Evolutionary conservation across 2,329 filamentous ascomycete species (phyloP), one percentile per base, ranked within the genome.

Genomic region (Exophiala lecanii-corni): DNA sequence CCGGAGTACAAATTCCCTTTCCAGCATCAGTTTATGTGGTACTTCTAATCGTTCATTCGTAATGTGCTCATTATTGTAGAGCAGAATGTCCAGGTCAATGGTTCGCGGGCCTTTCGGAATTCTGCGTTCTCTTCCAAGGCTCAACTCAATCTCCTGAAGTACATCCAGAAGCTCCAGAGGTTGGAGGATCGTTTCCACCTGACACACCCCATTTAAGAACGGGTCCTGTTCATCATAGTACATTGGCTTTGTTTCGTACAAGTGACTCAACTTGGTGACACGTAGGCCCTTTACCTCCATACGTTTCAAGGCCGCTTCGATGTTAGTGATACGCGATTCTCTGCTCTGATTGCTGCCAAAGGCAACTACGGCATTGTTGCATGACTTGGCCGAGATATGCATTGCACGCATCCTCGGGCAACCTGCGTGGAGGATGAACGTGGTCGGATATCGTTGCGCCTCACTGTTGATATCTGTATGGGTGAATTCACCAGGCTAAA

Each of bases 171-270:
- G 75, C 32, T 80, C 75, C 32, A 91, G 67, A 0, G 92, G 89
- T 13, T 76, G 74, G 9, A 96, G 67, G 2, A 72, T 75, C 3
- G 92, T 97, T 66, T 88, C 82, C 37, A 96, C 79, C 88, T 95
- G 54, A 13, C 26, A 55, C 18, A 82, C 89, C 15, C 89, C 92
- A 61, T 98, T 98, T 36, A 96, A 70, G 60, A 98, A 98, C 20
- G 79, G 78, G 50, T 82, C 81, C 63, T 98, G 92, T 51, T 96
- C 84, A 50, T 85, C 70, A 51, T 96, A 85, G 65, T 98, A 98
- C 92, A 98, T 98, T 16, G 92, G 88, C 56, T 87, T 81, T 3
- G 91, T 98, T 69, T 97, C 89, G 77, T 92, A 98, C 2, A 98
- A 72, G 49, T 81, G 84, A 63, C 91, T 97, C 0, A 91, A 95